phyloP scores from a whole-genome alignment of 805 yeast species.

The Pichia phayaonensis region DNA sequence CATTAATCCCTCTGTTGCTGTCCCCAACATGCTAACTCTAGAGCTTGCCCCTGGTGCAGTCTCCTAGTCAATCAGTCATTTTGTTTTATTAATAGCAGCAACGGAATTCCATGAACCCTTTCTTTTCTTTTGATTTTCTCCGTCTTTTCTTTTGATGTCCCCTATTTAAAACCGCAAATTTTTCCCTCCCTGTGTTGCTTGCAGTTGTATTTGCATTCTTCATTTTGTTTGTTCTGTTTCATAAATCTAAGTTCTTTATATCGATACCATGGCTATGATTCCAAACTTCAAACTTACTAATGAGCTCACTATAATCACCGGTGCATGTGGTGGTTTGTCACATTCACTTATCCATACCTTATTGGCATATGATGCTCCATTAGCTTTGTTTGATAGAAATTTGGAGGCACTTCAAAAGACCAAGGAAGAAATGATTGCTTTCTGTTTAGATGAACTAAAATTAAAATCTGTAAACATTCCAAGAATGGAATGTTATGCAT shows the following conservation, averaged over 20 bases:
- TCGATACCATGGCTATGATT: slow-evolving; percentile 26
- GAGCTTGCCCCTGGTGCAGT: no score
- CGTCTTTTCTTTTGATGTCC: background rate
- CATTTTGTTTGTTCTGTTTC: background rate
- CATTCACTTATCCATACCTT: slow-evolving; percentile 57
- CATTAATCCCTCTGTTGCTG: no score
- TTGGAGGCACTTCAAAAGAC: slow-evolving; percentile 50
- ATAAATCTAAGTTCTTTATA: no score
- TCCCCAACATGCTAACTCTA: no score
- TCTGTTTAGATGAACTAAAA: slow-evolving; percentile 22
- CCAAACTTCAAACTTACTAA: slow-evolving; percentile 66
- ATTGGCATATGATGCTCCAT: slow-evolving; percentile 68
- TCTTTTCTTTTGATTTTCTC: background rate
- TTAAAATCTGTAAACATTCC: slow-evolving; percentile 26
- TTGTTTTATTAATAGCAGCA: background rate
- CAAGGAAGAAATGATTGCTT: slow-evolving; percentile 36
- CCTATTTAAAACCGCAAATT: background rate
- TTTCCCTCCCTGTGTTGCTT: background rate
- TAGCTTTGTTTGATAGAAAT: slow-evolving; percentile 67
- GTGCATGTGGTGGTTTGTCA: slow-evolving; percentile 77
- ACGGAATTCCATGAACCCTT: background rate
- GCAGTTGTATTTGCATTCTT: no score
- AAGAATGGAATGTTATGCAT: slow-evolving; percentile 55
- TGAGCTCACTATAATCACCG: slow-evolving; percentile 65
- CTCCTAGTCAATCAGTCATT: no score